Evolutionary conservation across 306 rosid species (phyloP).

Genomic region (Nissolia schottii): DNA sequence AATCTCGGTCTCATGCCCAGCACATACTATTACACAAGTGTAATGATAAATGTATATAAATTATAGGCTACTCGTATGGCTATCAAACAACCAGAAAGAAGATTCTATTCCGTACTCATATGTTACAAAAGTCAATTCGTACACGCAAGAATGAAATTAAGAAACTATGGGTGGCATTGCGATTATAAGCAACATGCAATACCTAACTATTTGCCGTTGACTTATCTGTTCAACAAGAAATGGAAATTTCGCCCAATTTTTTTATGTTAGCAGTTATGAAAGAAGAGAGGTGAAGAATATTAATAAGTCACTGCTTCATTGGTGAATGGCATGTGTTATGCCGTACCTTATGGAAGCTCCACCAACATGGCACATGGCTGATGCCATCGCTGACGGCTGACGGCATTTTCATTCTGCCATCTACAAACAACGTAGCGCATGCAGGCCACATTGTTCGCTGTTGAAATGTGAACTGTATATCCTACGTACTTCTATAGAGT

Average conservation of each 20-base stretch:
- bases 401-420: not conserved
- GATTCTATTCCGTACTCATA: not conserved
- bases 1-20: too few relatives aligned
- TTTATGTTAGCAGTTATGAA: slow-evolving; percentile 3
- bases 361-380: slow-evolving; percentile 42
- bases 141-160: slow-evolving; percentile 23
- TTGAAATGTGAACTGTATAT: not conserved
- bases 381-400: slow-evolving; percentile 4
- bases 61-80: not conserved
- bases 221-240: slow-evolving; percentile 31
- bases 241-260: too few relatives aligned
- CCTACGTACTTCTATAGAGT: too few relatives aligned
- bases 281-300: not conserved
- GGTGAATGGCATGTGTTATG: slow-evolving; percentile 30
- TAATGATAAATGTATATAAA: not conserved
- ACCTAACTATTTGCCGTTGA: slow-evolving; percentile 24
- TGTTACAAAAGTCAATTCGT: slow-evolving; percentile 3
- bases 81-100: not conserved
- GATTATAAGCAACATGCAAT: slow-evolving; percentile 34
- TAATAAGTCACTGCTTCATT: slow-evolving; percentile 24
- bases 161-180: not conserved
- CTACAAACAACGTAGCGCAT: too few relatives aligned
- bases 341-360: slow-evolving; percentile 36
- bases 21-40: too few relatives aligned
- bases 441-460: not conserved